Base-by-base conservation (phyloP, 1,284 basidiomycete genomes). In the Uromyces viciae-fabae region DNA sequence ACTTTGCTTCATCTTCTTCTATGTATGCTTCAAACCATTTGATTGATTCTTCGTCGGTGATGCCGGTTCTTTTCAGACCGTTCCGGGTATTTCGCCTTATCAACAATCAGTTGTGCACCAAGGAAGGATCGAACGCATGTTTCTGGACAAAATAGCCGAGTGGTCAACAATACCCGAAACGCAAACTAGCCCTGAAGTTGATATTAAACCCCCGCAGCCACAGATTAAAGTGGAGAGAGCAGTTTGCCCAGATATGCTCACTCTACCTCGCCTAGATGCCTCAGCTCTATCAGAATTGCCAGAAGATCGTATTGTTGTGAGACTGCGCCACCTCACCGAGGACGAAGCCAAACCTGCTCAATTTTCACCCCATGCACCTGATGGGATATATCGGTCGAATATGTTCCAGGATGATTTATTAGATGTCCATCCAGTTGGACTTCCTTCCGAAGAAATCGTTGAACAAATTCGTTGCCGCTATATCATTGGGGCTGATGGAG, bases 401-500 rank as follows among this genome's bases (percentile, higher is more conserved):
- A 64, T 82, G 62, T 82, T 82, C 38, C 64, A 77, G 28, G 81
- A 82, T 49, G 81, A 82, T 49, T 60, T 52, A 14, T 58, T 68
- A 46, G 79, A 81, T 31, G 79, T 69, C 17, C 36, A 38, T 64
- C 79, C 79, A 66, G 62, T 54, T 28, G 79, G 71, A 8, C 43
- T 81, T 31, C 71, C 79, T 9, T 36, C 46, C n/a, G 71, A 75
- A 36, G 77, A 79, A 40, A 22, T 46, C 14, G 40, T 77, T 9
- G 77, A 77, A 60, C 58, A 72, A 56, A 66, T 77, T 56, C 71
- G 62, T 3, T 81, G 79, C 42, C 72, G 79, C n/a, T 91, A 89
- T 81, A 88, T 91, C 3, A 87, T 92, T 56, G 91, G 91, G 0
- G 87, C 89, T 36, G 91, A 92, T 84, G 91, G 85, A 9, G 92